Evolutionary conservation across 2,329 filamentous ascomycete species (phyloP).

Genomic region (Rhytidhysteron rufulum): DNA sequence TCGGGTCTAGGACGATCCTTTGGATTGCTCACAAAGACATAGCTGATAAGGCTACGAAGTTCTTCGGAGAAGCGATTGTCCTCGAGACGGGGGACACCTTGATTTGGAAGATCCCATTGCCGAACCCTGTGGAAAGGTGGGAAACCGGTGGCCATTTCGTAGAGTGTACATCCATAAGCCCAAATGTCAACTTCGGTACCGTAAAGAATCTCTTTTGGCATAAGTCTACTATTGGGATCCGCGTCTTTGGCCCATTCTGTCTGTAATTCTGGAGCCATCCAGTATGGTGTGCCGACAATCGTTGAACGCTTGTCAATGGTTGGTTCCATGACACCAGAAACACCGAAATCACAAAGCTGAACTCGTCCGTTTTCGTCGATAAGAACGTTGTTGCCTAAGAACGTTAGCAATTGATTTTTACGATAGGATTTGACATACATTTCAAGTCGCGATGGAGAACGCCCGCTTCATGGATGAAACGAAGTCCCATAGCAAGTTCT

Average conservation of each 20-base stretch:
- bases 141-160: constrained; percentile 74
- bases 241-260: constrained; percentile 50
- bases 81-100: constrained; percentile 61
- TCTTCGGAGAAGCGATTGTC: constrained; percentile 67
- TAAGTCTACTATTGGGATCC: constrained; percentile 50
- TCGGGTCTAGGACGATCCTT: constrained; percentile 66
- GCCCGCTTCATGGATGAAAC: constrained; percentile 61
- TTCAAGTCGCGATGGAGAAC: constrained; percentile 65
- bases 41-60: constrained; percentile 67
- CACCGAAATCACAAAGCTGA: constrained; percentile 81
- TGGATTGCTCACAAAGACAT: constrained; percentile 67
- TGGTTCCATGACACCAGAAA: constrained; percentile 72
- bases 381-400: constrained; percentile 66
- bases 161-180: constrained; percentile 79
- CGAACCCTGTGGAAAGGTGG: constrained; percentile 59
- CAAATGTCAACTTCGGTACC: constrained; percentile 66
- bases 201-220: constrained; percentile 51
- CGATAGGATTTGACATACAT: constrained; percentile 35
- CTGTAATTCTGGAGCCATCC: constrained; percentile 76
- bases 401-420: constrained; percentile 2
- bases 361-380: constrained; percentile 73
- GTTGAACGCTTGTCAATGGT: constrained; percentile 75
- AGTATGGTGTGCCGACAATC: constrained; percentile 77
- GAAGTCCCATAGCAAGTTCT: constrained; percentile 59
- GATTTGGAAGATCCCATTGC: constrained; percentile 39